Conservation (phyloP, 257 asterid genomes). For the Solanum piurae region DNA sequence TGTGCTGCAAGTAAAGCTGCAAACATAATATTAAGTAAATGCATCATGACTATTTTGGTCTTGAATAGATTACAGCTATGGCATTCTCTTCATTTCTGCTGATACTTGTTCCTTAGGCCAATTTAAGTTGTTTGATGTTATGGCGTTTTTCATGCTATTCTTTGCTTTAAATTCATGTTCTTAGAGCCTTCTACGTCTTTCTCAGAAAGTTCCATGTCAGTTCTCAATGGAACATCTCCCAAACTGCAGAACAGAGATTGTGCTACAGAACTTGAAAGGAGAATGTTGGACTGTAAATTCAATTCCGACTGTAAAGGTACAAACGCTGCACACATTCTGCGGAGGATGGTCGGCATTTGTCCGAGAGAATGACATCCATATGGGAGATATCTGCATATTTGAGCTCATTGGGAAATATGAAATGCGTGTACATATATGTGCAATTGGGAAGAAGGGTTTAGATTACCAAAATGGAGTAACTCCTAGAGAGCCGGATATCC, state of each 20-base stretch:
- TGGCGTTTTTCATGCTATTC: background rate
- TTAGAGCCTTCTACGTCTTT: conserved; percentile 5
- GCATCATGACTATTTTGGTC: background rate
- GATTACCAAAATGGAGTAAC: conserved; percentile 26
- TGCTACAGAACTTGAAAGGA: conserved; percentile 64
- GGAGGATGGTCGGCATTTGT: conserved; percentile 99
- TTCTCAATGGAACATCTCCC: conserved; percentile 81
- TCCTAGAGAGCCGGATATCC: conserved; percentile 4
- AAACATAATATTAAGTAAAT: background rate
- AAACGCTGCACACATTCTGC: conserved; percentile 78
- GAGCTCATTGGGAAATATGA: conserved; percentile 72
- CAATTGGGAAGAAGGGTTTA: conserved; percentile 45
- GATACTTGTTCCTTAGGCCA: background rate
- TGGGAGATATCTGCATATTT: conserved; percentile 94
- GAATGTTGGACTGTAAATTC: conserved; percentile 85
- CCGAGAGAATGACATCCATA: conserved; percentile 67
- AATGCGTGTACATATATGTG: conserved; percentile 79
- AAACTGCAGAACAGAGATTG: conserved; percentile 54
- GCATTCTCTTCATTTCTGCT: background rate
- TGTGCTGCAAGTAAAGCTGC: background rate
- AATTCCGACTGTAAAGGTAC: conserved; percentile 72
- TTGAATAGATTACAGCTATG: background rate
- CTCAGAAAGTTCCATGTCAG: conserved; percentile 79
- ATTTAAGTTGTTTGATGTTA: background rate
- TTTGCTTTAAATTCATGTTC: conserved; percentile 5